Evolutionary conservation across 257 asterid species (phyloP).

Genomic region (Thymus quinquecostatus): DNA sequence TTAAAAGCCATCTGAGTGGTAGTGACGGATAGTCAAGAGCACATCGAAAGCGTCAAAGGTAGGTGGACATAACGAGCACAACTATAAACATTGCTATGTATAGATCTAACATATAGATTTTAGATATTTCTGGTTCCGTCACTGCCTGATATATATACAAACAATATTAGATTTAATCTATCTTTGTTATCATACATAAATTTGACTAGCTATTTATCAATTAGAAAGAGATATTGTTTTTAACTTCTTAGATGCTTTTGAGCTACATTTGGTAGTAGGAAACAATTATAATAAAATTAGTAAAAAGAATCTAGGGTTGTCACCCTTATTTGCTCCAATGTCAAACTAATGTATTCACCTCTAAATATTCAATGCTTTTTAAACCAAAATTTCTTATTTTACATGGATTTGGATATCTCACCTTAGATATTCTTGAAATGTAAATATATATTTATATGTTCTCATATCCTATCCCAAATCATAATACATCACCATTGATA

Average conservation of each 20-base stretch:
- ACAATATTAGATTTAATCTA: too few species aligned
- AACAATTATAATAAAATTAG: background rate
- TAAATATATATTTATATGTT: constrained; percentile 1
- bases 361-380: background rate
- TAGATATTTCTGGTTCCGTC: too few species aligned
- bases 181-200: background rate
- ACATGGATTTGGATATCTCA: constrained; percentile 1
- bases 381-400: background rate
- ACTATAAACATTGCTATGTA: too few species aligned
- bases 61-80: too few species aligned
- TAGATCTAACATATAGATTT: too few species aligned
- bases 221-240: background rate
- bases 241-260: constrained; percentile 1
- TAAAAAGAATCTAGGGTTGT: background rate
- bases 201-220: background rate
- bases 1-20: too few species aligned
- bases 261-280: background rate
- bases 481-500: constrained; percentile 25
- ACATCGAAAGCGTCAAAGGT: too few species aligned
- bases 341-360: constrained; percentile 2
- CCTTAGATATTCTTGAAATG: constrained; percentile 22
- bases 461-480: constrained; percentile 14
- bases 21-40: too few species aligned
- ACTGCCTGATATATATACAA: too few species aligned
- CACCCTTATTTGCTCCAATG: background rate